Conservation (phyloP, 352 stramenopile species). For the Elongisporangium anandrum region DNA sequence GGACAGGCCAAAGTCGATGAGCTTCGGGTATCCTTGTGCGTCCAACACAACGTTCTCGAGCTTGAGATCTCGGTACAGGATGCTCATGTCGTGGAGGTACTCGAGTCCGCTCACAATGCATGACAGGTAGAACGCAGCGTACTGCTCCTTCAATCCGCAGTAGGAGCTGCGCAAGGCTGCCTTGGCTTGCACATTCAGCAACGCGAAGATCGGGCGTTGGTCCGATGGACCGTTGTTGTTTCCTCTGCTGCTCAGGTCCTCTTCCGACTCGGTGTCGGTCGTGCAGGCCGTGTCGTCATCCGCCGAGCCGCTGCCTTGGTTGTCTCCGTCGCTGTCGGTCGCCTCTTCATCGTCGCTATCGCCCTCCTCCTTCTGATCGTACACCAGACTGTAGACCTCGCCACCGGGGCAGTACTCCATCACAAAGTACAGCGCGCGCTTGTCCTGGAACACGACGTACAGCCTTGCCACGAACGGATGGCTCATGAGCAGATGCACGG, state of each 20-base stretch:
- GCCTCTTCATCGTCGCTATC: constrained; percentile 7
- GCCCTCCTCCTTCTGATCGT: constrained; percentile 60
- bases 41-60: constrained; percentile 89
- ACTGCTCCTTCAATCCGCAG: constrained; percentile 45
- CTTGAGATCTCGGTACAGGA: constrained; percentile 90
- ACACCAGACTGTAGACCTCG: constrained; percentile 88
- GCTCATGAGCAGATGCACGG: constrained; percentile 45
- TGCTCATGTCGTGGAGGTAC: constrained; percentile 63
- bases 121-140: constrained; percentile 86
- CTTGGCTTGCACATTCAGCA: constrained; percentile 24
- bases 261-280: background rate
- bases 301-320: constrained; percentile 1
- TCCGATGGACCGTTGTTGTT: background rate
- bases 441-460: constrained; percentile 72
- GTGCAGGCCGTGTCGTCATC: constrained; percentile 1
- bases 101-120: constrained; percentile 81
- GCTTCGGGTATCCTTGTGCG: constrained; percentile 81
- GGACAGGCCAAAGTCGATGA: constrained; percentile 78
- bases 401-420: constrained; percentile 69
- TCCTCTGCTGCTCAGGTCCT: background rate
- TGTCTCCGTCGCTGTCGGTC: constrained; percentile 1
- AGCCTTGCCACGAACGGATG: constrained; percentile 61
- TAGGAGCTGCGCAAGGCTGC: constrained; percentile 39
- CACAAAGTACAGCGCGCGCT: constrained; percentile 67
- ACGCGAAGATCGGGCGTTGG: background rate